Evolutionary conservation across 2,329 filamentous ascomycete species (phyloP), one percentile per base, ranked within the genome.

Genomic region (Beauveria australis): DNA sequence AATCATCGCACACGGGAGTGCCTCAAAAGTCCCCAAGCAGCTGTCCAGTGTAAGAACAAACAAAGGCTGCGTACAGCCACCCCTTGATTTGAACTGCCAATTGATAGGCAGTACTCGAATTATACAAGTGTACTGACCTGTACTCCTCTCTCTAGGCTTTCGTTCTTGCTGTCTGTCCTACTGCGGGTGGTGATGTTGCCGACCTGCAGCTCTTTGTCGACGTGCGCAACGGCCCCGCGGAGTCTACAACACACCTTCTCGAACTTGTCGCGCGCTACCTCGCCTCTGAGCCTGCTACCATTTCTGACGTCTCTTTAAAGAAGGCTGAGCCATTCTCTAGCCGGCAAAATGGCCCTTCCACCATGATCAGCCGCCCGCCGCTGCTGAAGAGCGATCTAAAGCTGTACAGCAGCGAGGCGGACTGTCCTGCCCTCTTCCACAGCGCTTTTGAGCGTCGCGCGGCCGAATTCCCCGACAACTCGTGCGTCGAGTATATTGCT

Each of bases 221-320:
- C 28, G 59, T 57, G 40, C 52, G 59, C 24, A 56, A 61, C 53
- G 59, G 59, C 59, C 59, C 51, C 41, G 59, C 52, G 1, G 24
- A 51, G 14, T 51, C 59, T 5, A 47, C 46, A 5, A 8, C 30
- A 9, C 59, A 61, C 22, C 59, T 61, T 19, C 59, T 61, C 53
- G 59, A 61, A 26, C 59, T 61, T 37, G 59, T 47, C n/a, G 59
- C 59, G 16, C 59, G 52, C 22, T 61, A 61, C 40, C 53, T 61
- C n/a, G 59, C 59, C 5, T 46, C 59, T 16, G 53, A 56, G 3
- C 7, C 43, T n/a, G 12, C 18, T 14, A 26, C 19, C 14, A 10
- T 3, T 26, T 19, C 28, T 16, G 30, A 33, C 5, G 0, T 52
- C 8, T 40, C 51, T 8, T 24, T 49, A n/a, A 54, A 54, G 4